These are phyloP conservation scores for Daldinia concentrica DNA, from an alignment of 495 filamentous ascomycete genomes.

Conservation along the genomic window DNA sequence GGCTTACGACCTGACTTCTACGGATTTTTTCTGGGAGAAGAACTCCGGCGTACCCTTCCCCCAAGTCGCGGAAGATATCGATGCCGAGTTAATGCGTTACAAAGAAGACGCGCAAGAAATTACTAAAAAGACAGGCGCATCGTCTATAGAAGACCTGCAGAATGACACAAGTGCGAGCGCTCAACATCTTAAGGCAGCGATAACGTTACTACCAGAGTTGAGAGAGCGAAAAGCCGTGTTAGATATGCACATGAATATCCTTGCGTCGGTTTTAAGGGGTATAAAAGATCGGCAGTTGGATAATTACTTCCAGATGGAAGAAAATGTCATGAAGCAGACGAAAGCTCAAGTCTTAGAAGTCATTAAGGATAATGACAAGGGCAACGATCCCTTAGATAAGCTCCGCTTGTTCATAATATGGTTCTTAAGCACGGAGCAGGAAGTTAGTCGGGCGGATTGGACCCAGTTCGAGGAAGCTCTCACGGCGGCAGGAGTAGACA, in stretches of 20 bases:
- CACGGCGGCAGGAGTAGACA: slow-evolving; percentile 74
- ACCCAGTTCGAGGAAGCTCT: slow-evolving; percentile 88
- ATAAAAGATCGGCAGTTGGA: slow-evolving; percentile 96
- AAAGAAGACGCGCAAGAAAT: slow-evolving; percentile 95
- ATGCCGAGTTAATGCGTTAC: slow-evolving; percentile 89
- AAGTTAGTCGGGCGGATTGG: slow-evolving; percentile 83
- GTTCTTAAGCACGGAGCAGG: slow-evolving; percentile 94
- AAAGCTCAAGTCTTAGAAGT: slow-evolving; percentile 90
- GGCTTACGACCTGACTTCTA: slow-evolving; percentile 87
- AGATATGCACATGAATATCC: slow-evolving; percentile 99
- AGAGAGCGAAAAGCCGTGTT: slow-evolving; percentile 89
- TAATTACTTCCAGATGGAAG: slow-evolving; percentile 95
- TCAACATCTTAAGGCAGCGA: slow-evolving; percentile 93
- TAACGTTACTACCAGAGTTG: slow-evolving; percentile 90
- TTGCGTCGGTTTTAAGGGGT: slow-evolving; percentile 83
- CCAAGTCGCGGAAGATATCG: slow-evolving; percentile 95
- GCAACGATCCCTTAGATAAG: slow-evolving; percentile 86
- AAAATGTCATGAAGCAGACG: slow-evolving; percentile 90
- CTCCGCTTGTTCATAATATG: slow-evolving; percentile 95
- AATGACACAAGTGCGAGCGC: slow-evolving; percentile 88
- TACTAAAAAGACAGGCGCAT: slow-evolving; percentile 93
- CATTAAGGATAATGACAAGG: slow-evolving; percentile 82
- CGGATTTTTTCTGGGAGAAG: slow-evolving; percentile 96
- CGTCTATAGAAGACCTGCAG: slow-evolving; percentile 91
- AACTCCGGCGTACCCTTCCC: slow-evolving; percentile 95